phyloP scores from a whole-genome alignment of 2,329 filamentous ascomycete genomes.

The Alternaria rosae region DNA sequence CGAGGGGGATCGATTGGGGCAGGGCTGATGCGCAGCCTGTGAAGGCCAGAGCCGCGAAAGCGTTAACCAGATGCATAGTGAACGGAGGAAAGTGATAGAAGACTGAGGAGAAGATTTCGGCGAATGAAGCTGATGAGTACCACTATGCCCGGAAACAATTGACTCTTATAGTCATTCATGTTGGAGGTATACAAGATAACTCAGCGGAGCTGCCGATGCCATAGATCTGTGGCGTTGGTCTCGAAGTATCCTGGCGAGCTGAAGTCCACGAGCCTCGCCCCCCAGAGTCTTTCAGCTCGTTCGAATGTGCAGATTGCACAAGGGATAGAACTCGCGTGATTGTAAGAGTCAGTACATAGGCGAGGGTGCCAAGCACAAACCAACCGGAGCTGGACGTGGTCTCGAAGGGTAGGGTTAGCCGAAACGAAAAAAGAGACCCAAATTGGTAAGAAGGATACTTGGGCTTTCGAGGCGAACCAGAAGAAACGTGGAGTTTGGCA shows the following conservation, averaged over 20 bases:
- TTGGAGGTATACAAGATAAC: background rate
- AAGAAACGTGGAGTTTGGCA: background rate
- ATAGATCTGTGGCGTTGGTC: constrained; percentile 1
- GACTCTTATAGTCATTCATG: background rate
- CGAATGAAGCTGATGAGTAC: background rate
- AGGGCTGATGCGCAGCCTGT: background rate
- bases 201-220: background rate
- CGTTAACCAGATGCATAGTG: background rate
- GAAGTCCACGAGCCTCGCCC: background rate
- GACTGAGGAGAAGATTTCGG: background rate
- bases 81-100: background rate
- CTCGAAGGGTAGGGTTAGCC: background rate
- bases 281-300: background rate
- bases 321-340: background rate
- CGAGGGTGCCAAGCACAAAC: background rate
- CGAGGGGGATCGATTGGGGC: background rate
- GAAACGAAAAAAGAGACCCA: background rate
- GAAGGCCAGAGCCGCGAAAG: background rate
- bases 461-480: background rate
- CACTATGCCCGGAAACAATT: background rate
- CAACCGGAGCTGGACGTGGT: background rate
- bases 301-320: background rate
- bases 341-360: background rate
- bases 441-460: background rate
- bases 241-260: background rate